Conservation (phyloP, 2,329 filamentous ascomycete genomes). For the Microcyclospora tardicrescens region DNA sequence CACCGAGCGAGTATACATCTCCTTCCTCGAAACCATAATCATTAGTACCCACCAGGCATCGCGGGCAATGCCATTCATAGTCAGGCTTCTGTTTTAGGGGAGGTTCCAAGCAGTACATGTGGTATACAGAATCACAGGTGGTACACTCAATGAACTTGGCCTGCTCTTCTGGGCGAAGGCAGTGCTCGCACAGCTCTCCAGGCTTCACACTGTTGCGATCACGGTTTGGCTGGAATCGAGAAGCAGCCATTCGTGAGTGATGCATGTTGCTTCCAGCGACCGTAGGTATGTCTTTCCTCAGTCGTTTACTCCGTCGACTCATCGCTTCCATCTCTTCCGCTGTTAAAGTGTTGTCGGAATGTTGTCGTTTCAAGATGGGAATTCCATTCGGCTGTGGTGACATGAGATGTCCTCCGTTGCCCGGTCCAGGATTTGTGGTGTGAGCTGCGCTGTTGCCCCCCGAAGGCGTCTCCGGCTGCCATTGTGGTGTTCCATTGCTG, state of each 20-base stretch:
- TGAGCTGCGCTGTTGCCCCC: slow-evolving; percentile 18
- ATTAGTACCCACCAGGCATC: slow-evolving; percentile 88
- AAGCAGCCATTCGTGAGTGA: slow-evolving; percentile 70
- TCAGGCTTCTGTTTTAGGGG: slow-evolving; percentile 68
- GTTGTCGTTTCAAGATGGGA: slow-evolving; percentile 55
- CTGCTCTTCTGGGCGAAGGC: slow-evolving; percentile 63
- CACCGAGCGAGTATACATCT: slow-evolving; percentile 82
- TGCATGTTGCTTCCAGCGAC: slow-evolving; percentile 97
- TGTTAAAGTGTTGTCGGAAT: slow-evolving; percentile 28
- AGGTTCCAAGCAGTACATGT: slow-evolving; percentile 79
- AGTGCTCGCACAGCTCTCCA: slow-evolving; percentile 67
- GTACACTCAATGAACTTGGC: slow-evolving; percentile 69
- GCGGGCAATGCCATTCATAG: slow-evolving; percentile 88
- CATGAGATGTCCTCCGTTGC: slow-evolving; percentile 9
- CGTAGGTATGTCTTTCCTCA: slow-evolving; percentile 74
- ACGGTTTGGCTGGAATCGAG: slow-evolving; percentile 44
- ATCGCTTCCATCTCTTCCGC: slow-evolving; percentile 31
- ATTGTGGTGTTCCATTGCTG: slow-evolving; percentile 13
- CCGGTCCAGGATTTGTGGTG: slow-evolving; percentile 40
- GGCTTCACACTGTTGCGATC: slow-evolving; percentile 44
- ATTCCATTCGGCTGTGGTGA: slow-evolving; percentile 15
- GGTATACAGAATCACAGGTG: slow-evolving; percentile 79
- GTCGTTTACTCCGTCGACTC: slow-evolving; percentile 71
- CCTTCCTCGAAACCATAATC: slow-evolving; percentile 98
- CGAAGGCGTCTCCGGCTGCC: slow-evolving; percentile 3